Evolutionary conservation across 2,329 filamentous ascomycete species (phyloP).

Genomic region (Hypoxylon sp.): DNA sequence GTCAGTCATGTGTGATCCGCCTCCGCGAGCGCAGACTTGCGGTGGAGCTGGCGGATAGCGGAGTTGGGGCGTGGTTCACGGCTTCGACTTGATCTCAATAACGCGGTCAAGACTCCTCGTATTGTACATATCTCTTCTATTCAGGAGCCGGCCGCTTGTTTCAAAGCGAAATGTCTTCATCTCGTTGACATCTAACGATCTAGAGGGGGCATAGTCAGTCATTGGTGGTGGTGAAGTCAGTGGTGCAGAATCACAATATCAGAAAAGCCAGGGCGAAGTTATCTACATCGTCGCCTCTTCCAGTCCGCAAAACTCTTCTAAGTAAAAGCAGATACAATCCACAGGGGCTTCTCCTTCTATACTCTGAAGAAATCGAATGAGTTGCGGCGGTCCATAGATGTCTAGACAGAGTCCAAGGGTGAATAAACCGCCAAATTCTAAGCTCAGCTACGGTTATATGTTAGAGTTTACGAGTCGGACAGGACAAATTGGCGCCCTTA

Average conservation of each 20-base stretch:
- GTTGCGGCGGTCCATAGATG: conserved; percentile 59
- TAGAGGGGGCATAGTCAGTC: conserved; percentile 18
- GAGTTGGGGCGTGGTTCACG: conserved; percentile 17
- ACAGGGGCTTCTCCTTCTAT: conserved; percentile 52
- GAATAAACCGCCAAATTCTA: conserved; percentile 37
- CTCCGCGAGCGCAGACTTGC: conserved; percentile 18
- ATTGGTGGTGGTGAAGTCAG: neutral
- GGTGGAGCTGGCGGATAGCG: conserved; percentile 19
- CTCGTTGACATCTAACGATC: conserved; percentile 45
- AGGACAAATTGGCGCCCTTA: conserved; percentile 4
- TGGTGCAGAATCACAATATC: conserved; percentile 36
- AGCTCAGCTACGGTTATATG: conserved; percentile 19
- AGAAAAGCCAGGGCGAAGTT: conserved; percentile 43
- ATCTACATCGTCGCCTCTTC: conserved; percentile 48
- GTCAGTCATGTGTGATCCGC: neutral
- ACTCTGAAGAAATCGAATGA: conserved; percentile 58
- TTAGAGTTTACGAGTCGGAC: neutral
- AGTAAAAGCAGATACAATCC: conserved; percentile 43
- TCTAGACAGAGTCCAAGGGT: conserved; percentile 56
- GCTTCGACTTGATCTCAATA: neutral
- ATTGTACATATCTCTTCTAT: conserved; percentile 2
- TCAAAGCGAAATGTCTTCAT: conserved; percentile 46
- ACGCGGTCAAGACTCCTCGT: neutral
- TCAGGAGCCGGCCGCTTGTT: conserved; percentile 30
- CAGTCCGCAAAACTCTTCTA: conserved; percentile 43